A percentile compares a stretch with the other conserved stretches of the same genome.
Evolutionary conservation across 2,329 filamentous ascomycete species (phyloP).

Genomic region (Scytalidium sp.): DNA sequence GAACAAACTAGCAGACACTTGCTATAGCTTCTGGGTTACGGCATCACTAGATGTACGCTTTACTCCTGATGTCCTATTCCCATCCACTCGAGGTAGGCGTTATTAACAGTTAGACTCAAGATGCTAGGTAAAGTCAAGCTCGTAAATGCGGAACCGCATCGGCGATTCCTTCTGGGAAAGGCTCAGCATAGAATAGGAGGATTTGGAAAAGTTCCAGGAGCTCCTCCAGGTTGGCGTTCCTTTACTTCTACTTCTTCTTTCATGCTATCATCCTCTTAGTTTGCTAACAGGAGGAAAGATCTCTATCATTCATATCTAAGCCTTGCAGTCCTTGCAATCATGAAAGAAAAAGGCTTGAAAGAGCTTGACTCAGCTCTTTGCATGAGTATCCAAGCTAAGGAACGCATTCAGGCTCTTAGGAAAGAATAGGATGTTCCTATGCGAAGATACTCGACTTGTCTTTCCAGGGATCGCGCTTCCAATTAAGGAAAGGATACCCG

Average conservation of each 20-base stretch:
- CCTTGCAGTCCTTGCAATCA: slow-evolving; percentile 72
- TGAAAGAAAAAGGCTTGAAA: slow-evolving; percentile 68
- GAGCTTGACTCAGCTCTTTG: slow-evolving; percentile 73
- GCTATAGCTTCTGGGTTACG: slow-evolving; percentile 90
- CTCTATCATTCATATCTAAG: slow-evolving; percentile 90
- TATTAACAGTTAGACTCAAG: too few relatives aligned
- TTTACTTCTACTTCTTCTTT: background rate
- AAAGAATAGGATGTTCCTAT: background rate
- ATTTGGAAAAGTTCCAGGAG: slow-evolving; percentile 70
- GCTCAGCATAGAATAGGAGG: slow-evolving; percentile 85
- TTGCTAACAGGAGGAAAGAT: slow-evolving; percentile 39
- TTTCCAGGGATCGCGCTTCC: background rate
- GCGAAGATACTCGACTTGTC: background rate
- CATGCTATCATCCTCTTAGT: background rate
- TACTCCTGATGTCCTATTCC: background rate
- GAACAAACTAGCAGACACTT: slow-evolving; percentile 93
- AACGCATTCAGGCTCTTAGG: slow-evolving; percentile 38
- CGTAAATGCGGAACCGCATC: slow-evolving; percentile 57
- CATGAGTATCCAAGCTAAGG: slow-evolving; percentile 59
- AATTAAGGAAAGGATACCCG: background rate
- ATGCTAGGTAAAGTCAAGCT: slow-evolving; percentile 57
- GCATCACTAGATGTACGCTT: slow-evolving; percentile 53
- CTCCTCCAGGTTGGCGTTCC: slow-evolving; percentile 56
- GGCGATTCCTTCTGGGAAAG: slow-evolving; percentile 78
- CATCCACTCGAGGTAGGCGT: too few relatives aligned